These are phyloP conservation scores for Closterium sp. DNA, from an alignment of 139 green algal genomes.

Conservation along the genomic window DNA sequence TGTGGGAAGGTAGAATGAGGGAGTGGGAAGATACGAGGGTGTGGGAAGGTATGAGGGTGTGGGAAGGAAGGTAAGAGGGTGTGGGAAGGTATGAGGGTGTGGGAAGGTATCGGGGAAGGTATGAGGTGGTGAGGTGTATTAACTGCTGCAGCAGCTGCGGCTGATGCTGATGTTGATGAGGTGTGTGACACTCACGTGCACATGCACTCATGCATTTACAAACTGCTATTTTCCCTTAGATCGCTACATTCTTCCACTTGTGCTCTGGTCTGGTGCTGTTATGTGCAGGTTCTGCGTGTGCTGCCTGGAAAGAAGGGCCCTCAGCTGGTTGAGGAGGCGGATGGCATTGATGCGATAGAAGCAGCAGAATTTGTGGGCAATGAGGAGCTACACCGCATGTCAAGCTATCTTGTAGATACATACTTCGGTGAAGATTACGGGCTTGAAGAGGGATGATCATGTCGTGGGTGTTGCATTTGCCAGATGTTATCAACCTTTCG, in stretches of 20 bases:
- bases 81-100: not conserved
- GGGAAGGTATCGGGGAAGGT: too few relatives aligned
- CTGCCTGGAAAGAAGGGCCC: constrained; percentile 29
- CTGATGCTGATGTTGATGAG: too few relatives aligned
- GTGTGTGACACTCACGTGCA: too few relatives aligned
- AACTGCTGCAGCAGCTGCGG: too few relatives aligned
- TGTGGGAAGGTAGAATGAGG: not conserved
- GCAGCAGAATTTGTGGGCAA: constrained; percentile 47
- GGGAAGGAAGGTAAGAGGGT: too few relatives aligned
- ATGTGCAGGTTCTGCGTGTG: constrained; percentile 34
- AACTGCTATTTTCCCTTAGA: too few relatives aligned
- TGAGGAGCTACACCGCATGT: constrained; percentile 48
- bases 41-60: too few relatives aligned
- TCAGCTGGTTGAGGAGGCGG: constrained; percentile 37
- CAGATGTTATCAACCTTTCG: too few relatives aligned
- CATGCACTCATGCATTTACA: not conserved
- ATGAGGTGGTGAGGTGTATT: too few relatives aligned
- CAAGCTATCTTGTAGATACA: constrained; percentile 40
- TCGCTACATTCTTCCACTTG: too few relatives aligned
- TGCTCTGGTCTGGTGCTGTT: too few relatives aligned
- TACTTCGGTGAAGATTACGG: constrained; percentile 54
- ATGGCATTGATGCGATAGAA: constrained; percentile 52
- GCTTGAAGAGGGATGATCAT: constrained; percentile 27
- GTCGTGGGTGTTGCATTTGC: not conserved
- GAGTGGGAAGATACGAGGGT: too few relatives aligned